These are phyloP conservation scores for Calocybe gangraenosa DNA, from an alignment of 768 basidiomycete genomes.

Conservation along the genomic window DNA sequence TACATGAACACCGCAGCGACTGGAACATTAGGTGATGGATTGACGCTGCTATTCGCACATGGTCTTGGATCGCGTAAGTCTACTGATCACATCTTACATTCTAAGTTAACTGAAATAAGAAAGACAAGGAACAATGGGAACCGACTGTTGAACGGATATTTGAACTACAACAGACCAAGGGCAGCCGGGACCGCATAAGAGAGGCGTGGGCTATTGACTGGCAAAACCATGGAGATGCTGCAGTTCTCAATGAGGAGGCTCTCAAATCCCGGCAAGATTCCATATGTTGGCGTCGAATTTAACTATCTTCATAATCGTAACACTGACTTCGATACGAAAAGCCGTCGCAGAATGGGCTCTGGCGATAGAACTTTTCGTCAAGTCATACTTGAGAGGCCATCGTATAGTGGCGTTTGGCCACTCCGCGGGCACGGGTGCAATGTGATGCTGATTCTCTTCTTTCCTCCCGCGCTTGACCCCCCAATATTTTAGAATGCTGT, in stretches of 20 bases:
- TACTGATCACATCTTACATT: neutral
- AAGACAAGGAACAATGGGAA: slow-evolving; percentile 39
- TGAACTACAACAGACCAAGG: slow-evolving; percentile 16
- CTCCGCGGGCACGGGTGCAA: slow-evolving; percentile 27
- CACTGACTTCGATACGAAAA: slow-evolving; percentile 7
- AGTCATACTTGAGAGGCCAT: slow-evolving; percentile 16
- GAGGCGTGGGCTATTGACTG: slow-evolving; percentile 39
- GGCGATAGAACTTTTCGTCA: slow-evolving; percentile 12
- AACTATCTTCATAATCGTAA: too few relatives aligned
- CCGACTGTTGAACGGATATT: slow-evolving; percentile 28
- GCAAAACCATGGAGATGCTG: slow-evolving; percentile 35
- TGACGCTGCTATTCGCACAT: slow-evolving; percentile 16
- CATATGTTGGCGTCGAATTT: slow-evolving; percentile 23
- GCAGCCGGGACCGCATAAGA: slow-evolving; percentile 22
- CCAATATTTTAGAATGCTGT: slow-evolving; percentile 13
- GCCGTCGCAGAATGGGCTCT: slow-evolving; percentile 23
- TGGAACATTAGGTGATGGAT: slow-evolving; percentile 4
- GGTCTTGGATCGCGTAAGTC: slow-evolving; percentile 15
- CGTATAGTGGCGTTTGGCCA: slow-evolving; percentile 28
- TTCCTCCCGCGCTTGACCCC: neutral
- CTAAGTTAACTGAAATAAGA: neutral
- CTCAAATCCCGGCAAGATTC: slow-evolving; percentile 19
- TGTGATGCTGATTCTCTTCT: slow-evolving; percentile 17
- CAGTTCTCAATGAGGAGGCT: slow-evolving; percentile 25
- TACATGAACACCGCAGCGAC: slow-evolving; percentile 6